Evolutionary conservation across 345 rosid species (phyloP).

Genomic region (Citrus maxima): DNA sequence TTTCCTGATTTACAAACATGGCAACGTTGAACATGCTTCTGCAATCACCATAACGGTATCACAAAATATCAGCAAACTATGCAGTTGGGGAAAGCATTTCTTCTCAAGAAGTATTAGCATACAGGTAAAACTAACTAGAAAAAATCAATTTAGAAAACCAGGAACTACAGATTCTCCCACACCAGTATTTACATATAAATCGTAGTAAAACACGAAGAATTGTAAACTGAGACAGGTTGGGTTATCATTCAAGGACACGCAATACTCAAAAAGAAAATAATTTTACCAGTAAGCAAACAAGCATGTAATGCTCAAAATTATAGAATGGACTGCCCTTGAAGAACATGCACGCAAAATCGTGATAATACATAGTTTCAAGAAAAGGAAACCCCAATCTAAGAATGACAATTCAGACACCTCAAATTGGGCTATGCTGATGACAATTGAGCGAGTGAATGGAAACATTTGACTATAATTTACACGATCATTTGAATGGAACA

Average conservation of each 20-base stretch:
- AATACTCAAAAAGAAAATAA: background rate
- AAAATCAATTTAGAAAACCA: constrained; percentile 4
- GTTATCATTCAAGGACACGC: background rate
- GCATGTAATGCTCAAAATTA: background rate
- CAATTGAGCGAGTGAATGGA: no score
- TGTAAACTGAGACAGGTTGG: background rate
- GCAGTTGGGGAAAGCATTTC: background rate
- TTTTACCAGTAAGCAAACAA: background rate
- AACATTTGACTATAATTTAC: no score
- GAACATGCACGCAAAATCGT: background rate
- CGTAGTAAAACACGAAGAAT: background rate
- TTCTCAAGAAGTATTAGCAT: background rate
- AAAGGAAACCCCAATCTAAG: background rate
- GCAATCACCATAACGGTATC: constrained; percentile 10
- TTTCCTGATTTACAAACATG: constrained; percentile 53
- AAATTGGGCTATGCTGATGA: background rate
- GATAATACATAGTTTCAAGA: background rate
- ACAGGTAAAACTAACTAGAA: background rate
- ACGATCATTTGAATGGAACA: background rate
- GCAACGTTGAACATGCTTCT: constrained; percentile 66
- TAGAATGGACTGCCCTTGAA: background rate
- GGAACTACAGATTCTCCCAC: background rate
- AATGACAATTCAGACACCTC: background rate
- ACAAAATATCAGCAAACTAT: constrained; percentile 14
- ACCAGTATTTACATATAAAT: background rate